phyloP scores from a whole-genome alignment of 768 basidiomycete genomes.

The Trametes elegans region DNA sequence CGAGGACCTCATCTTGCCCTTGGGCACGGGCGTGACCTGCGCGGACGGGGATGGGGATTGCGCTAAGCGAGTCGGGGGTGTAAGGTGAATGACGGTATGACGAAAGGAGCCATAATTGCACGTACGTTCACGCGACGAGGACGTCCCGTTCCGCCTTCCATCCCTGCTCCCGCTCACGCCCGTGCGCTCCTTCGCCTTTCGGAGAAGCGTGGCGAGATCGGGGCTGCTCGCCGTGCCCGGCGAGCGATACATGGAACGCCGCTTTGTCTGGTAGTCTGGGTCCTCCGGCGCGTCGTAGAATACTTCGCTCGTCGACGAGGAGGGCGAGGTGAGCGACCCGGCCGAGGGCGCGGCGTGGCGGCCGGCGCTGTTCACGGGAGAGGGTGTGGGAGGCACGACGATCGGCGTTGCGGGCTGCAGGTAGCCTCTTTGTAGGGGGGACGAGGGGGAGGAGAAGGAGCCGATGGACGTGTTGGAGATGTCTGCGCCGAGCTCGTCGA shows the following conservation, averaged over 20 bases:
- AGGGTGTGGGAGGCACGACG: constrained; percentile 69
- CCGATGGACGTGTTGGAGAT: constrained; percentile 36
- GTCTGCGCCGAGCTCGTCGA: constrained; percentile 62
- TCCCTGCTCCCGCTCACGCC: constrained; percentile 25
- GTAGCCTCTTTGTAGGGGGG: constrained; percentile 37
- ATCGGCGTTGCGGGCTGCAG: constrained; percentile 57
- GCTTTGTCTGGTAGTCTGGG: constrained; percentile 65
- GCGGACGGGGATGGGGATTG: constrained; percentile 16
- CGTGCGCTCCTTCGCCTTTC: constrained; percentile 77
- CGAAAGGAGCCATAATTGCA: not conserved
- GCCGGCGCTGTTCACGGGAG: constrained; percentile 34
- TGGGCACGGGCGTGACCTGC: constrained; percentile 22
- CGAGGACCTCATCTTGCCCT: constrained; percentile 20
- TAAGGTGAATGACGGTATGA: not conserved
- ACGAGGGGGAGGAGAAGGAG: constrained; percentile 42
- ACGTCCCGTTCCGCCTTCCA: constrained; percentile 22
- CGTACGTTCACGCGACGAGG: constrained; percentile 17
- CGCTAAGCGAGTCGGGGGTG: not conserved
- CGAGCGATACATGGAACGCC: constrained; percentile 84
- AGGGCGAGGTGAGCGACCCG: constrained; percentile 34
- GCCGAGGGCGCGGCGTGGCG: constrained; percentile 33
- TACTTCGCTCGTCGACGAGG: constrained; percentile 57
- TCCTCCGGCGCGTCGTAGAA: constrained; percentile 63
- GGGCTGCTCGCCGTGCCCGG: constrained; percentile 90
- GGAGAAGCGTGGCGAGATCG: constrained; percentile 82